Conservation (phyloP, 1,284 basidiomycete species). For the Sporisorium sorghi region DNA sequence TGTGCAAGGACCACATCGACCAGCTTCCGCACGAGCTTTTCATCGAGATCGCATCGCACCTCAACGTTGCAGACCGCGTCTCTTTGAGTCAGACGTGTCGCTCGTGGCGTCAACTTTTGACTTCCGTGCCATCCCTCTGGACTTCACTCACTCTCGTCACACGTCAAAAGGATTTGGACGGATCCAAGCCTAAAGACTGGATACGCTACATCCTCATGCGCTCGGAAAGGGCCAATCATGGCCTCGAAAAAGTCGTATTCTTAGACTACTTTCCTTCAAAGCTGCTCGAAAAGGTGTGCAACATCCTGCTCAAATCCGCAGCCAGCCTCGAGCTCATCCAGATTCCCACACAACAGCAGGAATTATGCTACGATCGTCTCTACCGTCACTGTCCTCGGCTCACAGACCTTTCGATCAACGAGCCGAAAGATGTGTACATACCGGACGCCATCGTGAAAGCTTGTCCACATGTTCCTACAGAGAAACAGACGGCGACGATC, state of each 20-base stretch:
- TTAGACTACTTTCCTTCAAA: background rate
- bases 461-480: background rate
- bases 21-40: conserved; percentile 22
- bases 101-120: conserved; percentile 14
- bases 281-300: conserved; percentile 4
- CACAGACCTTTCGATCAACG: background rate
- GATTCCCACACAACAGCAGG: background rate
- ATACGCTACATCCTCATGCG: conserved; percentile 14
- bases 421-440: background rate
- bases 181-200: background rate
- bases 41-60: conserved; percentile 17
- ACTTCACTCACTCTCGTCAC: background rate
- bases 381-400: conserved; percentile 22
- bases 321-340: conserved; percentile 15
- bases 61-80: background rate
- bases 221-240: conserved; percentile 6
- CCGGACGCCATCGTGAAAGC: background rate
- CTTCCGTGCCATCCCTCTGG: conserved; percentile 15
- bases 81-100: conserved; percentile 24
- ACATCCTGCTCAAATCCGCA: conserved; percentile 12
- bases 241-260: conserved; percentile 18
- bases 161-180: background rate
- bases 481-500: background rate
- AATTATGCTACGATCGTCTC: conserved; percentile 3
- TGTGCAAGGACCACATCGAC: background rate